A percentile compares a stretch with the other conserved stretches of the same genome.
phyloP scores from a whole-genome alignment of 257 asterid genomes.

The Solanum clarkiae region DNA sequence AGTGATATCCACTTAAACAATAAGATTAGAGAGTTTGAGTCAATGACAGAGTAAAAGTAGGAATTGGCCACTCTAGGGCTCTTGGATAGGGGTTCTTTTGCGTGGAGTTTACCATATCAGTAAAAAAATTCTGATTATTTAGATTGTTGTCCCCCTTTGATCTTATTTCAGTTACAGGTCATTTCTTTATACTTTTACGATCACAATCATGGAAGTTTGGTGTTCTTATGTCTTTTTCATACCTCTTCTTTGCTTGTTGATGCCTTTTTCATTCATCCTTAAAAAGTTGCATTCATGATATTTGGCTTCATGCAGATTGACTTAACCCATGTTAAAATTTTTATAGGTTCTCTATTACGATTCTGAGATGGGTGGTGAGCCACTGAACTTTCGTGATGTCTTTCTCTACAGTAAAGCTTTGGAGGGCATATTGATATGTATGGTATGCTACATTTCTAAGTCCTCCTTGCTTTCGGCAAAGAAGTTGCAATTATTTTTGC shows the following conservation, averaged over 20 bases:
- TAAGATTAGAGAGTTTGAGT: neutral
- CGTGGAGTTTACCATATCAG: neutral
- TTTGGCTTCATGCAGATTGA: neutral
- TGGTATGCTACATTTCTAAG: slow-evolving; percentile 40
- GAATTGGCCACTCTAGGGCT: neutral
- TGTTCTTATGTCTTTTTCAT: neutral
- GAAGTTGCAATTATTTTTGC: neutral
- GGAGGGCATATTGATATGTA: slow-evolving; percentile 88
- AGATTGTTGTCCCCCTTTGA: neutral
- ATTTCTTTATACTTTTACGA: neutral
- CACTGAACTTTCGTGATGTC: slow-evolving; percentile 75
- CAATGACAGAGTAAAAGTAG: neutral
- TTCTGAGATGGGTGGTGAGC: slow-evolving; percentile 70
- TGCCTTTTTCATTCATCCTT: neutral
- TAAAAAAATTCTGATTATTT: neutral
- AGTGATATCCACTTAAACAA: neutral
- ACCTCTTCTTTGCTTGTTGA: neutral
- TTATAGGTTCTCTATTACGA: slow-evolving; percentile 77
- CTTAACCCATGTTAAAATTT: neutral
- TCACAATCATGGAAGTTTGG: neutral
- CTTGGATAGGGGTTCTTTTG: neutral
- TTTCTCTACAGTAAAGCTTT: slow-evolving; percentile 93
- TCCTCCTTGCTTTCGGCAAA: neutral
- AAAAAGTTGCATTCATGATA: neutral
- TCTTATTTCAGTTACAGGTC: neutral